phyloP scores from a whole-genome alignment of 78 protist genomes.

The Speleostelium caveatum region DNA sequence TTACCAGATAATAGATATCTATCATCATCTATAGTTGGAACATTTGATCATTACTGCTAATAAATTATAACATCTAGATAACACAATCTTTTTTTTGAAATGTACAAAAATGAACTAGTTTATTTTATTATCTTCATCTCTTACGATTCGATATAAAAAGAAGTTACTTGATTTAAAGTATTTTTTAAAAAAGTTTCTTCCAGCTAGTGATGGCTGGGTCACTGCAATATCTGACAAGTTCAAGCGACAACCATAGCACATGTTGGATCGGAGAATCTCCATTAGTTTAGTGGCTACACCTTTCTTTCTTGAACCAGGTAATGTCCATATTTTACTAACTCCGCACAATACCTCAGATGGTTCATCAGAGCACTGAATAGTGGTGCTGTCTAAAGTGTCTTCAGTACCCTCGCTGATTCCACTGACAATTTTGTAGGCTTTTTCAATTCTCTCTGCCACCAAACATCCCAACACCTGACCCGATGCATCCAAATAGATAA shows the following conservation, averaged over 20 bases:
- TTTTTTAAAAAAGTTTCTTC: conserved; percentile 23
- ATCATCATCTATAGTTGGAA: neutral
- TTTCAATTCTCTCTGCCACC: conserved; percentile 30
- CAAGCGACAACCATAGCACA: conserved; percentile 26
- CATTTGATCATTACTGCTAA: conserved; percentile 25
- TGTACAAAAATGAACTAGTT: neutral
- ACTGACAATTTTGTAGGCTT: conserved; percentile 5
- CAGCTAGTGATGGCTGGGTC: conserved; percentile 35
- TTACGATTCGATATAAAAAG: conserved; percentile 19
- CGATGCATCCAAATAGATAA: conserved; percentile 32
- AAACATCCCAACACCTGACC: conserved; percentile 39
- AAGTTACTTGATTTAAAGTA: conserved; percentile 32
- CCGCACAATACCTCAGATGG: conserved; percentile 33
- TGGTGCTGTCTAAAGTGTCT: neutral
- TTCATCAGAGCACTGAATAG: conserved; percentile 9
- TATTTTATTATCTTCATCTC: neutral
- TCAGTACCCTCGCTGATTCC: neutral
- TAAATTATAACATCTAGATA: neutral
- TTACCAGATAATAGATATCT: conserved; percentile 9
- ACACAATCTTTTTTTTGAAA: neutral
- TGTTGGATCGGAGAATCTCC: conserved; percentile 21
- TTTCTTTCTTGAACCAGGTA: neutral
- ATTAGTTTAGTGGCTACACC: conserved; percentile 58
- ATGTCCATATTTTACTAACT: conserved; percentile 48
- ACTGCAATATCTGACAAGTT: conserved; percentile 19